Conservation (phyloP, 1,139 yeast genomes). For the Citeromyces hawaiiensis region DNA sequence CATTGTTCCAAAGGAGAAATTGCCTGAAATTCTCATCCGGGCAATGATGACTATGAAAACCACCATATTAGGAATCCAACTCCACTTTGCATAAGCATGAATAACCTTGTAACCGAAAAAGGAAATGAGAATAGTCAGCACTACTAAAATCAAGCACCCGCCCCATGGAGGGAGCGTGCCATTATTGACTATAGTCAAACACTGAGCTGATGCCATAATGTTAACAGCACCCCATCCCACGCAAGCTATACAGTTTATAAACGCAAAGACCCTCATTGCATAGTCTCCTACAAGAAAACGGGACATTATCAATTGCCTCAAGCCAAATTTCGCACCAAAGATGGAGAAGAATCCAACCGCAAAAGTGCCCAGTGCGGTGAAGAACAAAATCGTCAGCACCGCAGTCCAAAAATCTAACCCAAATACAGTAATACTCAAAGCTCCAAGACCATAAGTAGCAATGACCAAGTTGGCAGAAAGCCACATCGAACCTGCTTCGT, state of each 20-base stretch:
- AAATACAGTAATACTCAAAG: constrained; percentile 53
- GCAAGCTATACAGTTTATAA: constrained; percentile 74
- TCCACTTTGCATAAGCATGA: constrained; percentile 71
- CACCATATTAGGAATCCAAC: constrained; percentile 75
- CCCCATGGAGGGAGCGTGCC: constrained; percentile 75
- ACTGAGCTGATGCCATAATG: constrained; percentile 80
- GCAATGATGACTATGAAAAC: constrained; percentile 70
- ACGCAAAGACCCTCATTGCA: constrained; percentile 65
- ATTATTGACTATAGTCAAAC: constrained; percentile 63
- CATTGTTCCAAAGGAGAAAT: constrained; percentile 31
- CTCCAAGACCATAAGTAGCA: constrained; percentile 75
- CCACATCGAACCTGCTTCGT: constrained; percentile 86
- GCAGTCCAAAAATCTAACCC: constrained; percentile 24
- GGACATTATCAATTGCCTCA: constrained; percentile 79
- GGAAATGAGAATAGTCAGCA: constrained; percentile 60
- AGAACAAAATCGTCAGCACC: constrained; percentile 38
- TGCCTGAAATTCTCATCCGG: constrained; percentile 53
- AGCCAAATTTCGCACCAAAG: constrained; percentile 77
- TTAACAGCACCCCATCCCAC: constrained; percentile 95
- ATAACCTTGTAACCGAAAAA: constrained; percentile 78
- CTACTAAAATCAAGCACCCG: constrained; percentile 63
- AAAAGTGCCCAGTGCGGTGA: constrained; percentile 55
- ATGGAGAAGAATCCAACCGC: constrained; percentile 77
- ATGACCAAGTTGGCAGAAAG: constrained; percentile 82
- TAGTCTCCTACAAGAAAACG: constrained; percentile 67